Evolutionary conservation across 176 grass and related monocot genomes (phyloP), one percentile per base, ranked within the genome.

Genomic region (Coix lacrymajobi): DNA sequence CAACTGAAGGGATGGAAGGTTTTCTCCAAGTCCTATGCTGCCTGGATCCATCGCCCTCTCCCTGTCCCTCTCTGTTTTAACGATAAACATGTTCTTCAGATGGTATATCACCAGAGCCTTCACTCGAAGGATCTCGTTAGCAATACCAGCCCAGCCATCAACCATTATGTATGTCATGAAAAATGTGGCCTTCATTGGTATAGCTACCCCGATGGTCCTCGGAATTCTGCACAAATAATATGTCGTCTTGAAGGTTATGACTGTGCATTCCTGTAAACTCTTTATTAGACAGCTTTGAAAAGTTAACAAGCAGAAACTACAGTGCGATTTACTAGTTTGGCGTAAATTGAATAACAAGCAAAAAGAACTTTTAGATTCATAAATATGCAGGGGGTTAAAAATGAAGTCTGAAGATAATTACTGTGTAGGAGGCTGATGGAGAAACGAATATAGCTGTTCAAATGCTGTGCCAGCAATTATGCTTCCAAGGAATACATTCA

Each of bases 101-200:
- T 98, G 96, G 69, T 90, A 98, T 52, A 98, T 85, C 19, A 95
- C 92, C 54, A 98, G 64, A 65, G 84, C 89, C 77, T 93, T 95
- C 85, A 93, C 76, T 9, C 96, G 83, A 78, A 98, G 90, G 45
- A 98, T 98, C 84, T 98, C 96, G 19, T 90, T 95, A 13, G 96
- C 96, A 29, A 93, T 85, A 32, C 96, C 92, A 77, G 96, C 92
- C 96, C 96, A 98, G 36, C 96, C 96, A 66, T 98, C 96, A n/a
- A 98, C 82, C 96, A 98, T 98, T 90, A 95, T 90, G 68, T 81
- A 98, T 38, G 92, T 98, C 96, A 98, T 98, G 74, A 98, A 98
- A 79, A 98, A 98, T 84, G 96, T 98, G 81, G 96, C 96, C 75
- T 98, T 98, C 96, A 98, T 98, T 85, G 96, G 96, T 87, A 98